A percentile compares a stretch with the other conserved stretches of the same genome.
phyloP scores from a whole-genome alignment of 1,284 basidiomycete genomes.

The Ustilago sp. region DNA sequence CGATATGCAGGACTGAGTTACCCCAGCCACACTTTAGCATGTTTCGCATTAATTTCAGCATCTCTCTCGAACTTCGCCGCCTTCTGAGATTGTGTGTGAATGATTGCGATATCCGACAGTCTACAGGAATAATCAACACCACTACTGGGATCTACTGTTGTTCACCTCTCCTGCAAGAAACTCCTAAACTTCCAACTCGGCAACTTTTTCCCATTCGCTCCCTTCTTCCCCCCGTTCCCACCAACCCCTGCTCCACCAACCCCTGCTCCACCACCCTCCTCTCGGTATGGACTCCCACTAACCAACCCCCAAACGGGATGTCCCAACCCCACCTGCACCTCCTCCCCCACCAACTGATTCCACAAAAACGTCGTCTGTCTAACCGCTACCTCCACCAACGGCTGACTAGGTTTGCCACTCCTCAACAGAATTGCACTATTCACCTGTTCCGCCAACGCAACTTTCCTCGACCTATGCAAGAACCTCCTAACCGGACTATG shows the following conservation, averaged over 20 bases:
- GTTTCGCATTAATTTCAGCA: neutral
- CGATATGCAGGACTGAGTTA: constrained; percentile 40
- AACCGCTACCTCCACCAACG: constrained; percentile 62
- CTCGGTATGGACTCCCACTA: constrained; percentile 4
- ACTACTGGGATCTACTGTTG: neutral
- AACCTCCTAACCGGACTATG: constrained; percentile 78
- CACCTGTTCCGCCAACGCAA: constrained; percentile 84
- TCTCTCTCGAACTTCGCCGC: neutral
- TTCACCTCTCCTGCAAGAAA: constrained; percentile 42
- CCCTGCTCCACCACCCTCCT: constrained; percentile 9
- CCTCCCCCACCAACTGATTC: constrained; percentile 41
- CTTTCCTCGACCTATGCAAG: constrained; percentile 78
- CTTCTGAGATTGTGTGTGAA: neutral
- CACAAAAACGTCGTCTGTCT: constrained; percentile 61
- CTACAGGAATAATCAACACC: neutral
- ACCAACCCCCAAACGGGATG: constrained; percentile 47
- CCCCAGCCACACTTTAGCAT: neutral
- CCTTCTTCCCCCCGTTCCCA: constrained; percentile 28
- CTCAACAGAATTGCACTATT: constrained; percentile 80
- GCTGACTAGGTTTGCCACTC: constrained; percentile 59
- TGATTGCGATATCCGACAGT: neutral
- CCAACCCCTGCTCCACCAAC: constrained; percentile 1
- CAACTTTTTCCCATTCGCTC: constrained; percentile 23
- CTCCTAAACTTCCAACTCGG: constrained; percentile 41
- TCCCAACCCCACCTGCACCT: constrained; percentile 34